Evolutionary conservation across 192 early-diverging fungal genomes (phyloP).

Genomic region (Ambispora gerdemannii): DNA sequence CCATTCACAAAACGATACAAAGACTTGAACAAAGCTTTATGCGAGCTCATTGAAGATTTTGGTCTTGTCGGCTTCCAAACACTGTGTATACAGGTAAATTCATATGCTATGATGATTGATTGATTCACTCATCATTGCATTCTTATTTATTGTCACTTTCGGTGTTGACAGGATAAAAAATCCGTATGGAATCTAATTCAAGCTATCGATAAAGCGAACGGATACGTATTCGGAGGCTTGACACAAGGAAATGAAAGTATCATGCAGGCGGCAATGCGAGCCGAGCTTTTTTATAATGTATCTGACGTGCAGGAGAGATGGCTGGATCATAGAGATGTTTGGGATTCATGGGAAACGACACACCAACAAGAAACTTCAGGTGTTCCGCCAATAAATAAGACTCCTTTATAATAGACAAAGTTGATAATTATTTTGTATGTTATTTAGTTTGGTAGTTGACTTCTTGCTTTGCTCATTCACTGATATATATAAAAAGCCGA

Average conservation of each 20-base stretch:
- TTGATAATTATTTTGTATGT: no score
- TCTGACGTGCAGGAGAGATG: slow-evolving; percentile 48
- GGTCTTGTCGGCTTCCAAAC: slow-evolving; percentile 90
- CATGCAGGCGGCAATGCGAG: slow-evolving; percentile 57
- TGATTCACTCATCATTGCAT: not conserved
- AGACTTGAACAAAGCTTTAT: slow-evolving; percentile 78
- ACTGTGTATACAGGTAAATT: slow-evolving; percentile 54
- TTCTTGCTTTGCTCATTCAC: no score
- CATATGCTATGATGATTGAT: no score
- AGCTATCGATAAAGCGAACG: slow-evolving; percentile 88
- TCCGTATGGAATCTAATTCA: slow-evolving; percentile 73
- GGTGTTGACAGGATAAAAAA: slow-evolving; percentile 65
- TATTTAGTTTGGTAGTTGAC: no score
- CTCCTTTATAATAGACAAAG: no score
- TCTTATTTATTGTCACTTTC: not conserved
- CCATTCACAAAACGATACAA: slow-evolving; percentile 62
- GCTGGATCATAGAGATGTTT: slow-evolving; percentile 34
- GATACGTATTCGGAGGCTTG: slow-evolving; percentile 83
- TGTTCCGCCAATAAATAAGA: no score
- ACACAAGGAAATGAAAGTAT: slow-evolving; percentile 74
- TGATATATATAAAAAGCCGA: no score
- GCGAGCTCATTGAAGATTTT: slow-evolving; percentile 90
- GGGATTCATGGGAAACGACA: slow-evolving; percentile 9
- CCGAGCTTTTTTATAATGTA: slow-evolving; percentile 40
- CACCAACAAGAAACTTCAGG: slow-evolving; percentile 1